A percentile compares a stretch with the other conserved stretches of the same genome.
Evolutionary conservation across 306 rosid species (phyloP).

Genomic region (Luffa acutangula): DNA sequence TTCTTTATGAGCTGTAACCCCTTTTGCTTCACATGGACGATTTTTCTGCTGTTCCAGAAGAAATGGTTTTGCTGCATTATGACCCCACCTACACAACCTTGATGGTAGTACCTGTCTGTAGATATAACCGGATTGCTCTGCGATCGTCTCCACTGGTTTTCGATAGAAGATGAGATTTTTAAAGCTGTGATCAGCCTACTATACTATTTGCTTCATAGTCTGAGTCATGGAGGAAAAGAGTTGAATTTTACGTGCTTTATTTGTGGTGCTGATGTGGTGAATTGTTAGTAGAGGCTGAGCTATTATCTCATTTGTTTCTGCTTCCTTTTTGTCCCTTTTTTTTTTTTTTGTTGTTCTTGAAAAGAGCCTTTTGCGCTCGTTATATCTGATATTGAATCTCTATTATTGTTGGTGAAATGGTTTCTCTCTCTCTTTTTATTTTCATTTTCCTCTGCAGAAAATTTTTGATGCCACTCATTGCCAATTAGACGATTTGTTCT

Average conservation of each 20-base stretch:
- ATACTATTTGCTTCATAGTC: conserved; percentile 30
- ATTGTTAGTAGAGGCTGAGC: conserved; percentile 29
- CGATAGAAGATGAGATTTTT: conserved; percentile 41
- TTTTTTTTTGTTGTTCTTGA: not conserved
- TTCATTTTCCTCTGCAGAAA: not conserved
- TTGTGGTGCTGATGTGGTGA: conserved; percentile 51
- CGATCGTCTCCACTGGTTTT: conserved; percentile 50
- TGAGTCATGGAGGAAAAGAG: conserved; percentile 47
- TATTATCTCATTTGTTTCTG: not conserved
- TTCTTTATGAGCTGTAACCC: not conserved
- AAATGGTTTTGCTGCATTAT: conserved; percentile 99
- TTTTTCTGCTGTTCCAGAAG: conserved; percentile 48
- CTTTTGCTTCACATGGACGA: conserved; percentile 14
- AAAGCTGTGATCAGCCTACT: conserved; percentile 28
- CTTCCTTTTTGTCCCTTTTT: not conserved
- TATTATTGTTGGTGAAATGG: not conserved
- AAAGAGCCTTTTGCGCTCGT: not conserved
- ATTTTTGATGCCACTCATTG: not conserved
- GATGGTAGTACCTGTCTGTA: conserved; percentile 26
- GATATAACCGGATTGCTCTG: conserved; percentile 37
- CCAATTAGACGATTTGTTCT: not conserved
- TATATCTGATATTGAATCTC: not conserved
- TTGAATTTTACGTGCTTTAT: conserved; percentile 40
- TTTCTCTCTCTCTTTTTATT: not conserved
- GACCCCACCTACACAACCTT: conserved; percentile 59